These are phyloP conservation scores for Remersonia thermophila DNA, from an alignment of 2,329 filamentous ascomycete species.

Conservation along the genomic window DNA sequence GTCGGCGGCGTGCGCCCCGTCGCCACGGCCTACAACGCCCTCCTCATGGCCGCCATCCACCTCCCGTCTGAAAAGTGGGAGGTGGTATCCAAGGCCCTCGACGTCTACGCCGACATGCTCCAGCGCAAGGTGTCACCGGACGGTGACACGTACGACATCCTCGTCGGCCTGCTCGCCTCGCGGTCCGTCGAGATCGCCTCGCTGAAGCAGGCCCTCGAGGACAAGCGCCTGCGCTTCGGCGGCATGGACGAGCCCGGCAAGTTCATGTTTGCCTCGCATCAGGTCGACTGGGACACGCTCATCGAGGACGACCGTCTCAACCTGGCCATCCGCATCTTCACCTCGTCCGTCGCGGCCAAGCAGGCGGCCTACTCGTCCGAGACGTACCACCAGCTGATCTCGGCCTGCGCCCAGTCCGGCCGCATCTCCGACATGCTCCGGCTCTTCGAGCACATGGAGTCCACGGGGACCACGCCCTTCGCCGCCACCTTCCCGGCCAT, in stretches of 20 bases:
- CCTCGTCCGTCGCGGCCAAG: slow-evolving; percentile 55
- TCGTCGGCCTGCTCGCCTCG: slow-evolving; percentile 70
- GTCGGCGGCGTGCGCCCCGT: slow-evolving; percentile 70
- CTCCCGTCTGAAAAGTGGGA: slow-evolving; percentile 69
- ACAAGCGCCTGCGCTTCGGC: slow-evolving; percentile 73
- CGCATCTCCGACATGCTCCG: slow-evolving; percentile 80
- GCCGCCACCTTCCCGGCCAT: slow-evolving; percentile 80
- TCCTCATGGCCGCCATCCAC: slow-evolving; percentile 73
- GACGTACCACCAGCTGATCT: slow-evolving; percentile 75
- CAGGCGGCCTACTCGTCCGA: slow-evolving; percentile 60
- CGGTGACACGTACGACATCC: slow-evolving; percentile 72
- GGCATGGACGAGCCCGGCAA: slow-evolving; percentile 72
- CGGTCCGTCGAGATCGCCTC: slow-evolving; percentile 68
- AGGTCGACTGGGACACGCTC: slow-evolving; percentile 76
- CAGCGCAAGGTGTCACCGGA: slow-evolving; percentile 71
- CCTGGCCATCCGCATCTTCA: slow-evolving; percentile 76
- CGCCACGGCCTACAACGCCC: slow-evolving; percentile 79
- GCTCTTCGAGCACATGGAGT: slow-evolving; percentile 86
- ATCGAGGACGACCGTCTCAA: slow-evolving; percentile 77
- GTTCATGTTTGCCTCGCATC: slow-evolving; percentile 81
- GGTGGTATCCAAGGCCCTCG: slow-evolving; percentile 79
- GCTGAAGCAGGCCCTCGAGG: slow-evolving; percentile 61
- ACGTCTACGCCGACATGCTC: slow-evolving; percentile 95
- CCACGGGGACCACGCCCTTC: slow-evolving; percentile 58
- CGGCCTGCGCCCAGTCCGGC: slow-evolving; percentile 72